phyloP scores from a whole-genome alignment of 2,329 filamentous ascomycete genomes.

The Fusarium domesticum region DNA sequence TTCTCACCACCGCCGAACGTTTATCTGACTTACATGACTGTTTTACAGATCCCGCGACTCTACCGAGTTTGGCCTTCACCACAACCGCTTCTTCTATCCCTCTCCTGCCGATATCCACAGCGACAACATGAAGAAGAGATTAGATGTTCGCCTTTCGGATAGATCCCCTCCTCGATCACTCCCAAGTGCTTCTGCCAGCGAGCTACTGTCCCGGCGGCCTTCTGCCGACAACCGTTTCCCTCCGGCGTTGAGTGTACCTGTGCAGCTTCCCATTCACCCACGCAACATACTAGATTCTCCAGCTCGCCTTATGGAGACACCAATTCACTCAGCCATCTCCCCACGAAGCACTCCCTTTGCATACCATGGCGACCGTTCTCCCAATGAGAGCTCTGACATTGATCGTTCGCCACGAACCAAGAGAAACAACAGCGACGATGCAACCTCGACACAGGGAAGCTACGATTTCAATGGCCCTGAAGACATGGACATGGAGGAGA shows the following conservation, averaged over 20 bases:
- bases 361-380: conserved; percentile 41
- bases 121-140: conserved; percentile 52
- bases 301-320: conserved; percentile 43
- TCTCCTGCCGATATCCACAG: conserved; percentile 48
- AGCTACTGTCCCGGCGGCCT: conserved; percentile 37
- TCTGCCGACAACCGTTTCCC: conserved; percentile 41
- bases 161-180: conserved; percentile 46
- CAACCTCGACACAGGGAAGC: conserved; percentile 44
- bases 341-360: conserved; percentile 43
- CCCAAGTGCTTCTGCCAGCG: conserved; percentile 42
- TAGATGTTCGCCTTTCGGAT: conserved; percentile 48
- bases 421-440: conserved; percentile 54
- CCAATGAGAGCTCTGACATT: conserved; percentile 43
- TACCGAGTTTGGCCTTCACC: conserved; percentile 48
- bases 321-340: conserved; percentile 47
- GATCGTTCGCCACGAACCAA: conserved; percentile 47
- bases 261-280: conserved; percentile 44
- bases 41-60: conserved; percentile 43
- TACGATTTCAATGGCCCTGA: conserved; percentile 40
- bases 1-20: no score
- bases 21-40: no score
- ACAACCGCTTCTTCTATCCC: conserved; percentile 48
- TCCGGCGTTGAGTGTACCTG: conserved; percentile 40
- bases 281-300: conserved; percentile 44
- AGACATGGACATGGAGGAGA: conserved; percentile 53